Base-by-base conservation (phyloP, 2,329 filamentous ascomycete genomes). In the Polychaeton citri region DNA sequence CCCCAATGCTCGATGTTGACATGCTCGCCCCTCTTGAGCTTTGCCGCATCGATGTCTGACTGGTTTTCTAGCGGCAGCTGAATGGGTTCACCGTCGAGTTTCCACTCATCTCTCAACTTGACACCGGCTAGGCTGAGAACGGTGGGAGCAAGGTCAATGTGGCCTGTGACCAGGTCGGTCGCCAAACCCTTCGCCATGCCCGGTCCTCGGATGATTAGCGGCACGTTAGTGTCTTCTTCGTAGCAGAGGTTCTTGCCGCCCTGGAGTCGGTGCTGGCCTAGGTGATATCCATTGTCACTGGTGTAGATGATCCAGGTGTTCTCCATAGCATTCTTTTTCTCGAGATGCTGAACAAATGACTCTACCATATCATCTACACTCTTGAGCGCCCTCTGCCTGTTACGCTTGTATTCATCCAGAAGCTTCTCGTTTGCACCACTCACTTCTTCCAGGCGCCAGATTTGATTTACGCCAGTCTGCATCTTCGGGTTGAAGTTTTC, bases 241-340 rank as follows among this genome's bases (percentile, higher is more conserved):
- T 43, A 57, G 10, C 42, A 46, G 17, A 45, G 51, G 6, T 43
- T 41, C 37, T 57, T 58, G 2, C 55, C 55, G 8, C 54, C 46
- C 15, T 48, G 48, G 3, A 57, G 38, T 2, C 55, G 41, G 34
- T 58, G 53, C 28, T 56, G 49, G 13, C 53, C 49, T 16, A 57
- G 52, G 37, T 57, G 53, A 40, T 45, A 58, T 3, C 55, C 54
- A 35, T 58, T 57, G 40, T 58, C 55, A 5, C 44, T 48, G 4
- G 47, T 45, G 38, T 49, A 58, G 21, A 58, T 41, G 19, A 58
- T 44, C 28, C 54, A 57, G 1, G 53, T 69, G 35, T 69, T 64
- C 6, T 68, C 59, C 8, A 32, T 8, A 17, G 17, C 15, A n/a
- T 30, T 38, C 20, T 28, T 33, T 30, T 33, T 38, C 12, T 45